phyloP scores from a whole-genome alignment of 78 protist species.

The Acrasis kona region DNA sequence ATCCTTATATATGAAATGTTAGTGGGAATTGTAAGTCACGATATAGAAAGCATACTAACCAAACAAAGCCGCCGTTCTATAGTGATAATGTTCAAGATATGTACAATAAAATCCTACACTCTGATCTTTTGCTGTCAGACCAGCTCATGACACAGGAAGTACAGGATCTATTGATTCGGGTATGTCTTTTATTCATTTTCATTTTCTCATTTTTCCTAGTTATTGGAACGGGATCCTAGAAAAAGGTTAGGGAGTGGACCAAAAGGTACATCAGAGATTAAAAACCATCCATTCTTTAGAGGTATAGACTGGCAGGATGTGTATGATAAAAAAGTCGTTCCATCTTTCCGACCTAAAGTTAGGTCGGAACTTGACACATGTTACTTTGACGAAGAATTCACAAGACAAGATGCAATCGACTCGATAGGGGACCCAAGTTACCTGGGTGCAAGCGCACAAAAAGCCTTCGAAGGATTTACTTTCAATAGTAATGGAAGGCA shows the following conservation, averaged over 20 bases:
- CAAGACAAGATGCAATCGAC: no score
- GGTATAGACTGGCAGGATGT: neutral
- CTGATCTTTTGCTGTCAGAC: no score
- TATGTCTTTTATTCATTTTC: no score
- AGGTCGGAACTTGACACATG: neutral
- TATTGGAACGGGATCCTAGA: constrained; percentile 46
- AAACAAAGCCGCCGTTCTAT: constrained; percentile 82
- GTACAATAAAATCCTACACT: no score
- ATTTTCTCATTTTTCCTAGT: no score
- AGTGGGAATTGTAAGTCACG: no score
- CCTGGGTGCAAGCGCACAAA: neutral
- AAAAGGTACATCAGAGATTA: constrained; percentile 43
- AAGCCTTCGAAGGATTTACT: neutral
- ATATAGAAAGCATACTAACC: no score
- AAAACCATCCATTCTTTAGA: constrained; percentile 27
- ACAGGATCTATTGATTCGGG: no score
- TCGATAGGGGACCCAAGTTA: neutral
- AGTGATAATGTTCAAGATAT: constrained; percentile 22
- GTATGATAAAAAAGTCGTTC: neutral
- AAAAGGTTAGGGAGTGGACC: constrained; percentile 41
- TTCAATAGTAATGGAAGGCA: no score
- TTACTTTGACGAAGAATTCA: neutral
- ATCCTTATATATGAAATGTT: constrained; percentile 59
- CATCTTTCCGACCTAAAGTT: neutral
- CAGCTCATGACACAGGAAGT: no score